A percentile compares a stretch with the other conserved stretches of the same genome.
phyloP scores from a whole-genome alignment of 2,329 filamentous ascomycete genomes.

The Nannizziopsis barbatae region DNA sequence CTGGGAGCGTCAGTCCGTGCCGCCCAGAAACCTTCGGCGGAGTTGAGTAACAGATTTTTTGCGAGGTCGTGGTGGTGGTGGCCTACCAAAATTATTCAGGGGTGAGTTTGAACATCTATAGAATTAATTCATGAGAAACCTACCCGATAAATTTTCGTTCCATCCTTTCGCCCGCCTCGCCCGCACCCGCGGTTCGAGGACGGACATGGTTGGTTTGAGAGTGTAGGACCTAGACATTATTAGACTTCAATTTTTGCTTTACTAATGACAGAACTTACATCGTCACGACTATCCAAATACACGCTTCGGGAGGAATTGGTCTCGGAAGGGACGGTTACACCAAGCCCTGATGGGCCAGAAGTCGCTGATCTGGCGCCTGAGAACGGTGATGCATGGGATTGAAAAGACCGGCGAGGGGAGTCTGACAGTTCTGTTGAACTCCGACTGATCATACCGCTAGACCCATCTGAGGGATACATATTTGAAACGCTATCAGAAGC shows the following conservation, averaged over 20 bases:
- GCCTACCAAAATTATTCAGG: not conserved
- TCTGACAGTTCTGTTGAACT: conserved; percentile 32
- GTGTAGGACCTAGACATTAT: not conserved
- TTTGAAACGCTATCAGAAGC: conserved; percentile 25
- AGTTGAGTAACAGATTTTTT: conserved; percentile 10
- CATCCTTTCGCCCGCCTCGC: not conserved
- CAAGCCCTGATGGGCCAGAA: conserved; percentile 19
- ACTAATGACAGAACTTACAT: conserved; percentile 22
- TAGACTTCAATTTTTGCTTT: not conserved
- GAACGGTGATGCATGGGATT: conserved; percentile 29
- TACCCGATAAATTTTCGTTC: conserved; percentile 26
- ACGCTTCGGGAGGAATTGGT: conserved; percentile 28
- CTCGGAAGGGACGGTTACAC: conserved; percentile 17
- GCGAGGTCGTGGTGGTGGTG: not conserved
- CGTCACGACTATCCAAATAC: conserved; percentile 30
- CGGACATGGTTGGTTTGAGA: conserved; percentile 23
- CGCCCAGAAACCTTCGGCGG: conserved; percentile 8
- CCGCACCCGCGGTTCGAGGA: not conserved
- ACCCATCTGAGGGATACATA: conserved; percentile 19
- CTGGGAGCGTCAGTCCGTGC: not conserved
- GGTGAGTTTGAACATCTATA: not conserved
- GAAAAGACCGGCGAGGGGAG: conserved; percentile 27
- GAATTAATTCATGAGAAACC: conserved; percentile 3
- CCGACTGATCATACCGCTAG: conserved; percentile 27
- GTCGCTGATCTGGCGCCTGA: conserved; percentile 26